Evolutionary conservation across 2,329 filamentous ascomycete genomes (phyloP).

Genomic region (Aureobasidium sp.): DNA sequence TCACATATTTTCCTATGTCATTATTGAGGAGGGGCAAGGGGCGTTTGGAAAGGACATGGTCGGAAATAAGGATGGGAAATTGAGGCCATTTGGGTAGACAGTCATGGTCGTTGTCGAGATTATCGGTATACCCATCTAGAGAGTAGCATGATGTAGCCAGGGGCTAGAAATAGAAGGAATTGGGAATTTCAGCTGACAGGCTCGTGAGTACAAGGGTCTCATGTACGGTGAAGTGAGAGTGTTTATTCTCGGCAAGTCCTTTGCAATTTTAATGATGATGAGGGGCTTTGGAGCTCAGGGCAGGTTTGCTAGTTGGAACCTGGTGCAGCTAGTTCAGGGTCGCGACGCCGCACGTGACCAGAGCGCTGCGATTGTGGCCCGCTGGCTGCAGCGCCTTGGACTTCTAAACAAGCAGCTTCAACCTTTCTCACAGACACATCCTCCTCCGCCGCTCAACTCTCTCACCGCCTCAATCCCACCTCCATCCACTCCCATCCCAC

Average conservation of each 20-base stretch:
- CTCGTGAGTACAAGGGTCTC: background rate
- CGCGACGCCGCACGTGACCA: background rate
- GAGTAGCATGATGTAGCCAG: background rate
- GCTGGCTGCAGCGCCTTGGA: background rate
- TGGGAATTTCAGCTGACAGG: background rate
- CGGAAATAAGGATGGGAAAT: background rate
- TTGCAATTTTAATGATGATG: background rate
- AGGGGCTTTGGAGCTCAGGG: background rate
- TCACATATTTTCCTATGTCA: background rate
- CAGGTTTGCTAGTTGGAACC: background rate
- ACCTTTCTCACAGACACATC: slow-evolving; percentile 2
- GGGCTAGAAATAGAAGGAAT: background rate
- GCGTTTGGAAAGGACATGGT: background rate
- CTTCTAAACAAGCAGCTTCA: slow-evolving; percentile 10
- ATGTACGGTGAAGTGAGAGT: background rate
- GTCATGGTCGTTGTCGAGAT: background rate
- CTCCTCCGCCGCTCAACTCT: background rate
- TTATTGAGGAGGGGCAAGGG: background rate
- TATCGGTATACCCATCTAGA: slow-evolving; percentile 1
- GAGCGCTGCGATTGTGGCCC: background rate
- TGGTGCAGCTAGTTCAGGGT: background rate
- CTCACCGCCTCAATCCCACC: background rate
- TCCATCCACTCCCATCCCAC: background rate
- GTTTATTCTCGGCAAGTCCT: background rate
- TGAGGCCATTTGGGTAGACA: background rate